phyloP scores from a whole-genome alignment of 208 protist genomes.

The Trypanosoma vivax region DNA sequence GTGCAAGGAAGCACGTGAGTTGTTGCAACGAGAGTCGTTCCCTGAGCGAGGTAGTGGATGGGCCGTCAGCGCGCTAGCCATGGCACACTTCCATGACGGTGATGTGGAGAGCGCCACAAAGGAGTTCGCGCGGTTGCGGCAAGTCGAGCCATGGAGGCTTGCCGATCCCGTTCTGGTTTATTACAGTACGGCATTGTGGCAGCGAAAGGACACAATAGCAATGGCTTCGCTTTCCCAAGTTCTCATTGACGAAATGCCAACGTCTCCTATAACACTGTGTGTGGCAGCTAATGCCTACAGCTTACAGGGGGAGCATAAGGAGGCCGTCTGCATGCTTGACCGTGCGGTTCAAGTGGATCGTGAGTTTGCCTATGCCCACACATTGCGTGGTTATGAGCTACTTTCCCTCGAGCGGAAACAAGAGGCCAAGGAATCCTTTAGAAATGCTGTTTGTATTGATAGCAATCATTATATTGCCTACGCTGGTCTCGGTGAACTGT shows the following conservation, averaged over 20 bases:
- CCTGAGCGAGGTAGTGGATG: slow-evolving; percentile 27
- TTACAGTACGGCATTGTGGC: slow-evolving; percentile 96
- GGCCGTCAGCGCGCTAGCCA: slow-evolving; percentile 42
- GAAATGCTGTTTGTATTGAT: slow-evolving; percentile 87
- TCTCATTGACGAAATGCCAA: slow-evolving; percentile 81
- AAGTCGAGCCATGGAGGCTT: slow-evolving; percentile 49
- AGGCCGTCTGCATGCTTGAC: slow-evolving; percentile 92
- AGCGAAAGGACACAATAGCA: slow-evolving; percentile 75
- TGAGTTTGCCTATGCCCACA: slow-evolving; percentile 89
- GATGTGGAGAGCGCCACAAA: slow-evolving; percentile 48
- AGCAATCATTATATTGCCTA: slow-evolving; percentile 94
- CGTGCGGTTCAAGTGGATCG: slow-evolving; percentile 86
- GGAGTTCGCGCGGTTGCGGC: slow-evolving; percentile 41
- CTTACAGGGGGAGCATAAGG: slow-evolving; percentile 91
- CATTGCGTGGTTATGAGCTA: slow-evolving; percentile 93
- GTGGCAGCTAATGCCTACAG: slow-evolving; percentile 93
- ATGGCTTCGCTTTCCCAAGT: slow-evolving; percentile 86
- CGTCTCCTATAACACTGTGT: slow-evolving; percentile 83
- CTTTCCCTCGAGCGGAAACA: slow-evolving; percentile 90
- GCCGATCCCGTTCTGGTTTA: slow-evolving; percentile 59
- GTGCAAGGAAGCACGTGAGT: slow-evolving; percentile 14
- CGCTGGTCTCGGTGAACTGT: slow-evolving; percentile 93
- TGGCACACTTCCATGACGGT: slow-evolving; percentile 72
- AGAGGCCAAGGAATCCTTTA: slow-evolving; percentile 86
- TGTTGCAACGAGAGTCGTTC: slow-evolving; percentile 14